Percentiles rank a stretch among this genome's conserved stretches.
phyloP scores from a whole-genome alignment of 176 grass and related monocot species.

The Lolium rigidum region DNA sequence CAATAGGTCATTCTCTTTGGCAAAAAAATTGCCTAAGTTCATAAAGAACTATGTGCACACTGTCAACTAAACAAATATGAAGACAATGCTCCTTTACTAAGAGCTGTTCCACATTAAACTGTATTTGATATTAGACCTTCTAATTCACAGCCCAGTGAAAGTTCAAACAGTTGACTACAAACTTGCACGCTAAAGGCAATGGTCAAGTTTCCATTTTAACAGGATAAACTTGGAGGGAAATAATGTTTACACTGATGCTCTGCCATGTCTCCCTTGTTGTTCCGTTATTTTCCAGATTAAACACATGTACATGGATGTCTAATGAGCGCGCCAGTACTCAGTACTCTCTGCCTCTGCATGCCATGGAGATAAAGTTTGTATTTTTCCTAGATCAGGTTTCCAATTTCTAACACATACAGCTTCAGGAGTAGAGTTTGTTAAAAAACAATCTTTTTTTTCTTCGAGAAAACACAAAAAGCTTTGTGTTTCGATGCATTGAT shows the following conservation, averaged over 20 bases:
- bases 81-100: not conserved
- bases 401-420: constrained; percentile 16
- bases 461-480: too few relatives aligned
- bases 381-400: constrained; percentile 4
- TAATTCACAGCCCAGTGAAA: not conserved
- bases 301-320: constrained; percentile 24
- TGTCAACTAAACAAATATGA: constrained; percentile 22
- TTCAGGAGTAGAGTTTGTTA: constrained; percentile 13
- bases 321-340: not conserved
- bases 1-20: constrained; percentile 12
- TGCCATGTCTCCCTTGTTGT: not conserved
- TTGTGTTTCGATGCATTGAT: too few relatives aligned
- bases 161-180: not conserved
- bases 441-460: too few relatives aligned
- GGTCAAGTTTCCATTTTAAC: constrained; percentile 6
- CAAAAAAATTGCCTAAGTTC: not conserved
- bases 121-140: not conserved
- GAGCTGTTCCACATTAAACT: not conserved
- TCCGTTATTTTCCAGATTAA: not conserved
- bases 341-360: not conserved
- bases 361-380: not conserved
- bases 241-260: not conserved
- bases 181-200: not conserved
- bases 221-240: constrained; percentile 23
- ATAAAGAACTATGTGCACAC: constrained; percentile 13